Evolutionary conservation across 2,329 filamentous ascomycete species (phyloP), one percentile per base, ranked within the genome.

Genomic region (Epichloe coenophiala): DNA sequence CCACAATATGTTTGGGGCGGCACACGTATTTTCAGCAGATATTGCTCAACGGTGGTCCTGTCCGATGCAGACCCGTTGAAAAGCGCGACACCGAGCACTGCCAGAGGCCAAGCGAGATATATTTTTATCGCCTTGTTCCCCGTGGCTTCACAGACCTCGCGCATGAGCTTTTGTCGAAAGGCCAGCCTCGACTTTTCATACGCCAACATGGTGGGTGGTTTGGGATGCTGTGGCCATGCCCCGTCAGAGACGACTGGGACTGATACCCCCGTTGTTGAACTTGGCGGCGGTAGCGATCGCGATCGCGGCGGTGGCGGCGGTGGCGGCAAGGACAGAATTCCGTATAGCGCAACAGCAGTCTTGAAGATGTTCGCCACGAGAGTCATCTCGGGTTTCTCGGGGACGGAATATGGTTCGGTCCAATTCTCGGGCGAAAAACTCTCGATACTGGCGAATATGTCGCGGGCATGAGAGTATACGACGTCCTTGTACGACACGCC

Each of bases 1-100:
- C 45, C 49, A 37, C 45, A 51, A 36, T 51, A 51, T 3, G 45
- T 31, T 15, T 51, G 49, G 19, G 49, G 49, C 6, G 39, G 33
- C 7, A 45, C 4, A 3, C 38, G 17, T 8, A 51, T 47, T 21
- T 42, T 47, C 38, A 33, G 23, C 17, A 47, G 37, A 17, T 43
- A 47, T 6, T 47, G 37, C 39, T 51, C 49, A 7, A 51, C 45
- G 11, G 21, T 43, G 27, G 36, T 9, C 23, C 33, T 35, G 8
- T 47, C 37, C 2, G 49, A 27, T 13, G n/a, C 37, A 4, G 27
- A n/a, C 35, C 49, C 45, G 15, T 51, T 45, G 33, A 19, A 39
- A 13, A 51, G 49, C 6, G 49, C 44, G 3, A 44, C 49, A 12
- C 49, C 49, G 13, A 51, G 49, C n/a, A 51, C 49, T 6, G 49